Evolutionary conservation across 108 stramenopile species (phyloP), one percentile per base, ranked within the genome.

Genomic region (Nitzschia palea): DNA sequence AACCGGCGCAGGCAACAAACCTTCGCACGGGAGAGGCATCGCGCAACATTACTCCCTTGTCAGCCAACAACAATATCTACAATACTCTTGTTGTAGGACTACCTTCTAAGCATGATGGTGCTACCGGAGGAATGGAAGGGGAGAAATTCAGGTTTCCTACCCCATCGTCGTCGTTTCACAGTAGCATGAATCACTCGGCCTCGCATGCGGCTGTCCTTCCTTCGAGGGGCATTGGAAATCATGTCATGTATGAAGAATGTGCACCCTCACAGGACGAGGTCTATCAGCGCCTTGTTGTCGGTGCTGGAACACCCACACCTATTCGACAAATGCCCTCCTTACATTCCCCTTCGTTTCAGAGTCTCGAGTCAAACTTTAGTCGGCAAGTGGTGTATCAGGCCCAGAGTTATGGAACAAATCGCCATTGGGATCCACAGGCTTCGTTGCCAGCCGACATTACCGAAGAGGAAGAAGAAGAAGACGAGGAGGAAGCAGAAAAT

Each of bases 391-490:
- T 40, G 1, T 42, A 40, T 25, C 59, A 40, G 22, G 36, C 59
- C 23, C 25, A 17, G 27, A 60, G 59, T 18, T 9, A 18, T 26
- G n/a, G 15, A 20, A 34, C 15, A 10, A 40, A 60, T 9, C 23
- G 15, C 1, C n/a, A n/a, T n/a, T 17, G 26, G 23, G 14, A n/a
- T 31, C n/a, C 59, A 25, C 40, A 18, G 37, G 15, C 40, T 2
- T 2, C 59, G n/a, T n/a, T n/a, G n/a, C n/a, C n/a, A n/a, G n/a
- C n/a, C n/a, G n/a, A n/a, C 23, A 26, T 42, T 23, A 60, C 43
- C 3, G 37, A 60, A 37, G 59, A 60, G 43, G 59, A 42, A 0
- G 59, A 60, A 22, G 59, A 60, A 40, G 59, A 42, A 1, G 59
- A 60, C 3, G 40, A 60, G 23, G 55, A 56, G 29, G 40, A 56